A percentile compares a stretch with the other conserved stretches of the same genome.
phyloP scores from a whole-genome alignment of 164 flowering plant genomes.

The Warburgia ugandensis region DNA sequence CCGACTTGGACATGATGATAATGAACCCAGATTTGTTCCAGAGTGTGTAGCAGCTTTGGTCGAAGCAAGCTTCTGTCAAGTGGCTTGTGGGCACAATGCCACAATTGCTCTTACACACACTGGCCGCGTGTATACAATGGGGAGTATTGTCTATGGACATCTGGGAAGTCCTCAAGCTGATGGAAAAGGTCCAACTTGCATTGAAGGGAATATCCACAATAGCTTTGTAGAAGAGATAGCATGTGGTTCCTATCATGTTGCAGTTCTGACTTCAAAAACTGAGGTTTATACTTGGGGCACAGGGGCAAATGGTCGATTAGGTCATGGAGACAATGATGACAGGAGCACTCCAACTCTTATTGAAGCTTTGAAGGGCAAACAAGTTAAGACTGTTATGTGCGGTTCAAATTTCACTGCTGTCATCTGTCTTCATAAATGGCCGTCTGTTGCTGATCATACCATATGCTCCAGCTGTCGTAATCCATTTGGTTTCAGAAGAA shows the following conservation, averaged over 20 bases:
- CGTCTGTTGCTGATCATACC: constrained; percentile 58
- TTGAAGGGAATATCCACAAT: constrained; percentile 47
- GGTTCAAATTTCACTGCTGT: constrained; percentile 82
- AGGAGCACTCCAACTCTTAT: constrained; percentile 64
- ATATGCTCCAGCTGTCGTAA: constrained; percentile 72
- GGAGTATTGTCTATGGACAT: constrained; percentile 68
- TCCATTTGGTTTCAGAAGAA: constrained; percentile 71
- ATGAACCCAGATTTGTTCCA: constrained; percentile 58
- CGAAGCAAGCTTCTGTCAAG: constrained; percentile 46
- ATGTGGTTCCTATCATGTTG: constrained; percentile 87
- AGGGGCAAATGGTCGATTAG: constrained; percentile 85
- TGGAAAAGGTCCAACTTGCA: constrained; percentile 50
- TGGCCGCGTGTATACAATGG: constrained; percentile 84
- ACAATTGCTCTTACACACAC: constrained; percentile 68
- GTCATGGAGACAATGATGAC: constrained; percentile 76
- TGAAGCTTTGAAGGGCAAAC: constrained; percentile 61
- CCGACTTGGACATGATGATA: constrained; percentile 83
- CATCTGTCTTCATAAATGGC: constrained; percentile 79
- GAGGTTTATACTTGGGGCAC: constrained; percentile 97
- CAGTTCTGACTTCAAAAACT: constrained; percentile 67
- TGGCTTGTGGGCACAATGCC: constrained; percentile 71
- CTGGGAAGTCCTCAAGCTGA: constrained; percentile 54
- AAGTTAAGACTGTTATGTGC: constrained; percentile 71
- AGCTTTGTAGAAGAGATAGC: constrained; percentile 67
- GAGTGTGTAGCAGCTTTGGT: constrained; percentile 44